These are phyloP conservation scores for Ricinus communis DNA, from an alignment of 345 rosid species.

Conservation along the genomic window DNA sequence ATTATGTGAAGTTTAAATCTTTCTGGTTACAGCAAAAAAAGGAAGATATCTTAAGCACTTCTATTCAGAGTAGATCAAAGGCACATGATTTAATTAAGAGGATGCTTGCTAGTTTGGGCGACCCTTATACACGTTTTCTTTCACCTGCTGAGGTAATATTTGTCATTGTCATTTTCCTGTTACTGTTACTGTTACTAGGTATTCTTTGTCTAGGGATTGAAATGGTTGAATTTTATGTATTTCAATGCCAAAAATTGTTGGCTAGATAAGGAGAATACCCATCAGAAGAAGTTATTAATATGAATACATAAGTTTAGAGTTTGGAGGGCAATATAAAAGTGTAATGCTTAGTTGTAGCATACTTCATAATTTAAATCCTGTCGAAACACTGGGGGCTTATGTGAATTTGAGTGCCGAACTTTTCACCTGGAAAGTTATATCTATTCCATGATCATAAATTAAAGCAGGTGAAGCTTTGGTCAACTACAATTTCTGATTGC, in stretches of 20 bases:
- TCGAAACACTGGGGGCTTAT: too few species aligned
- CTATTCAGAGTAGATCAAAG: constrained; percentile 68
- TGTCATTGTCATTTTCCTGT: too few species aligned
- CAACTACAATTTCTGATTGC: background rate
- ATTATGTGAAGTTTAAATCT: background rate
- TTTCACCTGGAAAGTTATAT: too few species aligned
- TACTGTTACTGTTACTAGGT: too few species aligned
- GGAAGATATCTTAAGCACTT: constrained; percentile 51
- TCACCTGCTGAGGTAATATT: constrained; percentile 83
- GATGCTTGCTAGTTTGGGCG: constrained; percentile 83
- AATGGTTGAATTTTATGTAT: too few species aligned
- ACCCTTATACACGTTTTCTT: constrained; percentile 85
- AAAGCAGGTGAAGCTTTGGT: too few species aligned
- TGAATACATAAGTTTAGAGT: too few species aligned
- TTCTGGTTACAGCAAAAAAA: constrained; percentile 51
- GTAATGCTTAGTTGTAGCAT: too few species aligned
- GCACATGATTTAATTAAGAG: constrained; percentile 77
- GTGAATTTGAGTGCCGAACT: too few species aligned
- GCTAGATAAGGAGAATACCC: background rate
- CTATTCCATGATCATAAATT: too few species aligned
- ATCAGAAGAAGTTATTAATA: background rate
- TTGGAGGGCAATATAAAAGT: too few species aligned
- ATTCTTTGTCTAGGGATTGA: background rate
- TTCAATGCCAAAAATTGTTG: background rate
- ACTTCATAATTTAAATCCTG: too few species aligned